phyloP scores from a whole-genome alignment of 176 grass and related monocot genomes.

The Hordeum vulgare region DNA sequence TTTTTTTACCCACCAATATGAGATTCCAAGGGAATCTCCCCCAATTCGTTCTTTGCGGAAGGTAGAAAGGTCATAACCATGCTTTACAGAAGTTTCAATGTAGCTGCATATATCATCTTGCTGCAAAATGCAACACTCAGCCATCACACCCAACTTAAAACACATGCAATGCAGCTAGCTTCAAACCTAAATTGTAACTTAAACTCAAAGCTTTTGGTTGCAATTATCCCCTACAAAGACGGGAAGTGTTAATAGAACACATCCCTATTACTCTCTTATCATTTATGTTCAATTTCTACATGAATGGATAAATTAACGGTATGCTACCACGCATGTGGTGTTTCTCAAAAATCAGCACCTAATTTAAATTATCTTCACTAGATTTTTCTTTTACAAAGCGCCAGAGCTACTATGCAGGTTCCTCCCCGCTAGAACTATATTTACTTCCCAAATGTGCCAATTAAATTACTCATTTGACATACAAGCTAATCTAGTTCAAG shows the following conservation, averaged over 20 bases:
- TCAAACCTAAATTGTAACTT: background rate
- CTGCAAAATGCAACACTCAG: slow-evolving; percentile 56
- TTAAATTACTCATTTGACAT: background rate
- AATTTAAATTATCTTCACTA: background rate
- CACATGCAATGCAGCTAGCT: background rate
- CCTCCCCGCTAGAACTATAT: background rate
- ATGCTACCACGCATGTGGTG: background rate
- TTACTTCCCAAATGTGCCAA: background rate
- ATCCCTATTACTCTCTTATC: background rate
- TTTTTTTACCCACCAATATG: slow-evolving; percentile 63
- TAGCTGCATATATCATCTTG: slow-evolving; percentile 97
- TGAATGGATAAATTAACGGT: background rate
- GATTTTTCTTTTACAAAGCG: background rate
- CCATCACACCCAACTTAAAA: background rate
- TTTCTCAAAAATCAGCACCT: background rate
- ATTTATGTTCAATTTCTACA: background rate
- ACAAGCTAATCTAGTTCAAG: background rate
- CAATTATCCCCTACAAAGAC: background rate
- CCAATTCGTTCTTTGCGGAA: slow-evolving; percentile 96
- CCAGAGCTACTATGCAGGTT: background rate
- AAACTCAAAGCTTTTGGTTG: background rate
- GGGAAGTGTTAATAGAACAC: background rate
- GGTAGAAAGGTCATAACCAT: slow-evolving; percentile 54
- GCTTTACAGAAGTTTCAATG: slow-evolving; percentile 89
- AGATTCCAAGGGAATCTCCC: slow-evolving; percentile 92